Percentiles rank a stretch among this genome's conserved stretches.
phyloP scores from a whole-genome alignment of 164 flowering plant species.

The Macadamia tetraphylla region DNA sequence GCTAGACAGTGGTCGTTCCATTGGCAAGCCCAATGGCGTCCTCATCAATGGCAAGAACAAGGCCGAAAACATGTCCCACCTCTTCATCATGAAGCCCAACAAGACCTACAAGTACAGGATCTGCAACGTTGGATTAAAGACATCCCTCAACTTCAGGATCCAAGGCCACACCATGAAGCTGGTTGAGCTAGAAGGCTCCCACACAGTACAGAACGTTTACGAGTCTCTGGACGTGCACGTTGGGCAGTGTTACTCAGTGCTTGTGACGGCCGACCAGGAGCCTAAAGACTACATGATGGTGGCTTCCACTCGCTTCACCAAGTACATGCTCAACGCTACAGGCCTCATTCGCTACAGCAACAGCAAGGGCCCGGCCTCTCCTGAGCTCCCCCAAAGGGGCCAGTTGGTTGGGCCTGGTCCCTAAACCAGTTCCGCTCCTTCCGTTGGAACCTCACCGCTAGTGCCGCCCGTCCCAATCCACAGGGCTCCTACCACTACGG shows the following conservation, averaged over 20 bases:
- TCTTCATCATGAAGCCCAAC: slow-evolving; percentile 32
- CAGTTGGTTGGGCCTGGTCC: slow-evolving; percentile 35
- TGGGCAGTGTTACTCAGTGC: slow-evolving; percentile 43
- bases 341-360: slow-evolving; percentile 26
- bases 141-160: slow-evolving; percentile 38
- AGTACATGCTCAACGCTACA: slow-evolving; percentile 26
- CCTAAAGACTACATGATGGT: slow-evolving; percentile 42
- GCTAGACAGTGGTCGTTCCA: slow-evolving; percentile 27
- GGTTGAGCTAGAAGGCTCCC: slow-evolving; percentile 54
- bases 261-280: slow-evolving; percentile 32
- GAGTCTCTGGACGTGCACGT: slow-evolving; percentile 40
- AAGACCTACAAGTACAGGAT: slow-evolving; percentile 44
- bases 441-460: slow-evolving; percentile 44
- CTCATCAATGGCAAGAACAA: slow-evolving; percentile 36
- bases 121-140: slow-evolving; percentile 44
- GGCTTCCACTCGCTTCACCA: slow-evolving; percentile 40
- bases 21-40: slow-evolving; percentile 34
- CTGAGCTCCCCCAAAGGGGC: slow-evolving; percentile 25
- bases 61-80: slow-evolving; percentile 16
- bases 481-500: slow-evolving; percentile 50
- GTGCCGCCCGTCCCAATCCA: slow-evolving; percentile 45
- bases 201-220: slow-evolving; percentile 40
- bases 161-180: slow-evolving; percentile 45
- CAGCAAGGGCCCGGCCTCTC: slow-evolving; percentile 23
- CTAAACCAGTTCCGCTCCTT: slow-evolving; percentile 41